Evolutionary conservation across 805 yeast genomes (phyloP), one percentile per base, ranked within the genome.

Genomic region (Candida piceae): DNA sequence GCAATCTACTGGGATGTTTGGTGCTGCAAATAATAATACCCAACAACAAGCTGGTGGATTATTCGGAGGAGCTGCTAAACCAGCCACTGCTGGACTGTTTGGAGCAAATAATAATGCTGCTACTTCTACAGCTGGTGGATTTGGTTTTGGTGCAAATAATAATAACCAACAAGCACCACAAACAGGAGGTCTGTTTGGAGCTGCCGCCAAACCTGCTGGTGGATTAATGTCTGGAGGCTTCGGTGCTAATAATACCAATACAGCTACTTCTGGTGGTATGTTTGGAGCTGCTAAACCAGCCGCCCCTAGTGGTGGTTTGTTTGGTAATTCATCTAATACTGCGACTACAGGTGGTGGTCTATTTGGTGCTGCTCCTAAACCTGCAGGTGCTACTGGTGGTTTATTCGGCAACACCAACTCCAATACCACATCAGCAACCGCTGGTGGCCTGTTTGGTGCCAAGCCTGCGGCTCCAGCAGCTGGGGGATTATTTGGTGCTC

Each of bases 401-500:
- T 34, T 48, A 17, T 51, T 53, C 36, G 57, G 57, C 29, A 36
- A 42, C 18, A 42, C 42, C 20, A 49, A 36, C 32, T 46, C 42
- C 32, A 24, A 17, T 23, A 4, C 31, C 6, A 10, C 26, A 10
- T 21, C 31, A 4, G 40, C 50, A 16, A 35, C 44, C 10, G 24
- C 61, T 4, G 62, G 63, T 12, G 65, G 67, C 6, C 45, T 65
- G 13, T 69, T 69, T 48, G 62, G 63, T n/a, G 41, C 46, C 17
- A 50, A 48, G 28, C 55, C 57, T 16, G 46, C 54, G 3, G 44
- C 52, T 16, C 23, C 48, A 4, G 40, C 57, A 18, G 50, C 65
- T 24, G 70, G 71, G 16, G 74, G 72, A 2, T 40, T 66, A 22
- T 69, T 70, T 44, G 74, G 74, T 10, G 52, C 24, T 18, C 7